Percentiles rank a stretch among this genome's conserved stretches.
These are phyloP conservation scores for Ophiostoma angusticollis DNA, from an alignment of 2,329 filamentous ascomycete genomes.

Conservation along the genomic window DNA sequence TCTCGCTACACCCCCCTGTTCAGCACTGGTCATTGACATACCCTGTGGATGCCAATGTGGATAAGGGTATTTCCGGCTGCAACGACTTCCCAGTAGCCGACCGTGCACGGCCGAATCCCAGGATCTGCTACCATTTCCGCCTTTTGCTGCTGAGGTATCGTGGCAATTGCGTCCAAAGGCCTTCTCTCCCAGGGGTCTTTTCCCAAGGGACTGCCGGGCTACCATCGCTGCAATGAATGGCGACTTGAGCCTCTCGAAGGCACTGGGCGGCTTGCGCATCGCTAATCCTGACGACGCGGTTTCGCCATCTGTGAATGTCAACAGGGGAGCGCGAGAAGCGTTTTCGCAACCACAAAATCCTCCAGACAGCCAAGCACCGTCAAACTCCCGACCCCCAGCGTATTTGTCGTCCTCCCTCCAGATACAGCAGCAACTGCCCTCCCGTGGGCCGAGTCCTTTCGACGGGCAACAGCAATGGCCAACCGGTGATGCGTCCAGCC, in stretches of 20 bases:
- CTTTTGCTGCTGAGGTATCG: too few species aligned
- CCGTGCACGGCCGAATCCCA: slow-evolving; percentile 10
- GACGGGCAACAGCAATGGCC: not conserved
- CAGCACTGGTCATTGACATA: slow-evolving; percentile 1
- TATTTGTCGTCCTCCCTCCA: slow-evolving; percentile 3
- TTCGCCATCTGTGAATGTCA: slow-evolving; percentile 4
- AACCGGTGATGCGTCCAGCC: slow-evolving; percentile 13
- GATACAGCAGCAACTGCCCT: slow-evolving; percentile 5
- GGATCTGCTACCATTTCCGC: too few species aligned
- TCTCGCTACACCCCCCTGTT: not conserved
- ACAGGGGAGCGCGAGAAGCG: not conserved
- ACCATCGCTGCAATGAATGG: slow-evolving; percentile 57
- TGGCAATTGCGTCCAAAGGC: too few species aligned
- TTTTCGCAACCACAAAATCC: slow-evolving; percentile 4
- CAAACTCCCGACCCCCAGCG: not conserved
- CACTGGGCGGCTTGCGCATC: slow-evolving; percentile 86
- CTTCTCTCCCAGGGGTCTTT: too few species aligned
- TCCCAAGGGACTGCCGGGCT: not conserved
- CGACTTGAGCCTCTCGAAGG: slow-evolving; percentile 83
- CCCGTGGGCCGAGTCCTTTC: slow-evolving; percentile 10
- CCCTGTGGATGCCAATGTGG: not conserved
- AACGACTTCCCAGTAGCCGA: slow-evolving; percentile 1
- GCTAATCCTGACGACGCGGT: slow-evolving; percentile 72
- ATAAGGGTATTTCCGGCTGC: not conserved
- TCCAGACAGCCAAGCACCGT: not conserved